A percentile compares a stretch with the other conserved stretches of the same genome.
Conservation (phyloP, 441 rosid species). For the Erodium trifolium region DNA sequence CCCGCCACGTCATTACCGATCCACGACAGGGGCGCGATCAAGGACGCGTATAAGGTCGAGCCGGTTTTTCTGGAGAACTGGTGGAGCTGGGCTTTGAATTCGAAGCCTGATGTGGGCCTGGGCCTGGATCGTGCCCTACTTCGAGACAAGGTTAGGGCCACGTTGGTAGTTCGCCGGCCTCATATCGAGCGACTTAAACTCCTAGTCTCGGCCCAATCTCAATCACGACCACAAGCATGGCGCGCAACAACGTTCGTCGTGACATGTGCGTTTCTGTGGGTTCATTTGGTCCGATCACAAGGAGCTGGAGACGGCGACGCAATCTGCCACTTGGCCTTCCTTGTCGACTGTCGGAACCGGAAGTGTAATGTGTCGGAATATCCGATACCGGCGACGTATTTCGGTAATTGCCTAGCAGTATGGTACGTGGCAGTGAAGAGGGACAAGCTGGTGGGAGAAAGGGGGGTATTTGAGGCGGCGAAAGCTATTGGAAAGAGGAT, state of each 20-base stretch:
- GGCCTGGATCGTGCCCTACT: neutral
- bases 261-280: slow-evolving; percentile 28
- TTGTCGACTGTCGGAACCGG: neutral
- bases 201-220: slow-evolving; percentile 3
- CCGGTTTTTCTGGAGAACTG: slow-evolving; percentile 22
- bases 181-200: slow-evolving; percentile 21
- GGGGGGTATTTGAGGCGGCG: neutral
- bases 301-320: neutral
- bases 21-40: too few species aligned
- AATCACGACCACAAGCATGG: neutral
- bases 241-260: slow-evolving; percentile 25
- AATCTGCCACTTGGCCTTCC: neutral
- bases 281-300: slow-evolving; percentile 14
- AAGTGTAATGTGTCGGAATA: neutral
- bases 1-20: too few species aligned
- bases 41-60: too few species aligned
- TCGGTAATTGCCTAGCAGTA: neutral
- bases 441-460: neutral
- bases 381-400: neutral
- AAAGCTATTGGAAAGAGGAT: neutral
- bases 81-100: slow-evolving; percentile 4
- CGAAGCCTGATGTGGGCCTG: neutral
- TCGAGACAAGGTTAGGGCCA: slow-evolving; percentile 17
- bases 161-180: slow-evolving; percentile 13
- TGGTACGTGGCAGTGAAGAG: neutral